phyloP scores from a whole-genome alignment of 2,329 filamentous ascomycete genomes.

The Fusarium tanahbumbuense region DNA sequence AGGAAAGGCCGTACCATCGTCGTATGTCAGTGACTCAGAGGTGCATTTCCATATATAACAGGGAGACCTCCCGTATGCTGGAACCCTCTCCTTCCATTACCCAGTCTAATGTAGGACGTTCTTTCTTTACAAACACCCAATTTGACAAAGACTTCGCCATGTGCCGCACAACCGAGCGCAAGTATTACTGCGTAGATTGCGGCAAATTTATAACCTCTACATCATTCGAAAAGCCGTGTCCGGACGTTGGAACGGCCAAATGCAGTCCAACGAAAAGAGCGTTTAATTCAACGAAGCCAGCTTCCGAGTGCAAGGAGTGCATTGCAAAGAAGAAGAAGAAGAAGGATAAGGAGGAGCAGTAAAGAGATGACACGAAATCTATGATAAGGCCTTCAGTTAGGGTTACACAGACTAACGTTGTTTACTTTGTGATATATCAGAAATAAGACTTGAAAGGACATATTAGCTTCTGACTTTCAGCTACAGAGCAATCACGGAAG shows the following conservation, averaged over 20 bases:
- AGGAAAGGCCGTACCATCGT: neutral
- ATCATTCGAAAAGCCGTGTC: neutral
- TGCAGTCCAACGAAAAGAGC: neutral
- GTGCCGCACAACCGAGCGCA: neutral
- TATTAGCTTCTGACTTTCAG: neutral
- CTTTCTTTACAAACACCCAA: fast-evolving
- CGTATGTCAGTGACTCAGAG: neutral
- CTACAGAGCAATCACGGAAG: neutral
- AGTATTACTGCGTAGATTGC: neutral
- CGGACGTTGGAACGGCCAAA: neutral
- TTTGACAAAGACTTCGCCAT: fast-evolving
- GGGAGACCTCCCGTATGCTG: neutral
- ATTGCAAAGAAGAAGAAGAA: neutral
- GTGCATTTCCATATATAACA: neutral
- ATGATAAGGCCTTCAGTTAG: fast-evolving
- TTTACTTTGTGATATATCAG: neutral
- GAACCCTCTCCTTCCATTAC: neutral
- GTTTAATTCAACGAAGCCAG: neutral
- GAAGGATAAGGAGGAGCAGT: neutral
- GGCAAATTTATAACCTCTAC: neutral
- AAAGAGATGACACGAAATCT: fast-evolving
- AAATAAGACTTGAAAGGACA: neutral
- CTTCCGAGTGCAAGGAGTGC: neutral
- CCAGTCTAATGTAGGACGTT: neutral
- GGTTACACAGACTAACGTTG: neutral